phyloP scores from a whole-genome alignment of 495 filamentous ascomycete genomes.

The Hyphodiscus hymeniophilus region DNA sequence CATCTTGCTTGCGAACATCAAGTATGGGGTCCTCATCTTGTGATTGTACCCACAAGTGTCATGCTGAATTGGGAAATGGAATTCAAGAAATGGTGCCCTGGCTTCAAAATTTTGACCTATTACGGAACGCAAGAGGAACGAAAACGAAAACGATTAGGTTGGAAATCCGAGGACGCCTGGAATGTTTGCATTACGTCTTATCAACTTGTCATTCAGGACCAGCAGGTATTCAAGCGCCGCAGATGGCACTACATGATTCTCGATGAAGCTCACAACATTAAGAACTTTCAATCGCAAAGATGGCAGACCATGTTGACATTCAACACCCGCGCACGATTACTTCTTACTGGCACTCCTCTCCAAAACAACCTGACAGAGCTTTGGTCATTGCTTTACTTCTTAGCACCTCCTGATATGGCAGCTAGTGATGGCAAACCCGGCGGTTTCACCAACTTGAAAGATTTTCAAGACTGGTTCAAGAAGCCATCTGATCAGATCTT shows the following conservation, averaged over 20 bases:
- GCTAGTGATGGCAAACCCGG: constrained; percentile 52
- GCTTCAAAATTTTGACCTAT: constrained; percentile 97
- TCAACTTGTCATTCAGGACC: constrained; percentile 88
- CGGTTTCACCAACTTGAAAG: constrained; percentile 80
- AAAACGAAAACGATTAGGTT: constrained; percentile 79
- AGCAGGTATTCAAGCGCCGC: constrained; percentile 85
- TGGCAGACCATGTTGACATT: constrained; percentile 94
- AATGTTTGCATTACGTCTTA: constrained; percentile 98
- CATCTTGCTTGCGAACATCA: constrained; percentile 87
- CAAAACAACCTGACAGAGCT: constrained; percentile 96
- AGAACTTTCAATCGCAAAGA: constrained; percentile 94
- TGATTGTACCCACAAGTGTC: constrained; percentile 95
- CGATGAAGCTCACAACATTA: constrained; percentile 99
- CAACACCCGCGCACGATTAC: constrained; percentile 74
- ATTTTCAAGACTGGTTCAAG: constrained; percentile 91
- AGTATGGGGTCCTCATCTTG: constrained; percentile 92
- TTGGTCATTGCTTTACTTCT: constrained; percentile 94
- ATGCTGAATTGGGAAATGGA: constrained; percentile 99
- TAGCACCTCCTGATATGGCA: constrained; percentile 77
- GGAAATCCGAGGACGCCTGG: constrained; percentile 85
- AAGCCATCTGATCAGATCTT: constrained; percentile 91
- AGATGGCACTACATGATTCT: constrained; percentile 98
- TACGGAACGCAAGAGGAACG: constrained; percentile 92
- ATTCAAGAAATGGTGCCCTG: constrained; percentile 98
- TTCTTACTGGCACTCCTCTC: constrained; percentile 91